phyloP scores from a whole-genome alignment of 345 rosid species.

The thale cress (Arabidopsis thaliana) region DNA sequence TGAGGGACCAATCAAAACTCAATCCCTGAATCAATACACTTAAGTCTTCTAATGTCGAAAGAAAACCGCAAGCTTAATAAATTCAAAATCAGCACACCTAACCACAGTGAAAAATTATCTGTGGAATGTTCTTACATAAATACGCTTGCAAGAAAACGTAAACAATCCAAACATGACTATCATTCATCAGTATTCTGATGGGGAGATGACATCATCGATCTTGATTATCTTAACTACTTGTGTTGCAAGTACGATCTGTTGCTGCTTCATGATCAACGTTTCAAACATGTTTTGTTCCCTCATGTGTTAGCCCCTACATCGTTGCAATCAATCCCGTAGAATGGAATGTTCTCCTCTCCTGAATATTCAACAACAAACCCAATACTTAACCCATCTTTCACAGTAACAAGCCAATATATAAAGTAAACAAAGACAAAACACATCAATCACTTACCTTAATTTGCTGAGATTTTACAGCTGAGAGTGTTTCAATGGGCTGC shows the following conservation, averaged over 20 bases:
- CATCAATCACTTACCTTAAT: conserved; percentile 57
- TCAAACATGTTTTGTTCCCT: conserved; percentile 81
- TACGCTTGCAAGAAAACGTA: neutral
- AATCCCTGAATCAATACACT: conserved; percentile 11
- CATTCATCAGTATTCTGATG: conserved; percentile 66
- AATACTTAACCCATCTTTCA: neutral
- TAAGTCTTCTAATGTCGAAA: neutral
- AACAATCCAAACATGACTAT: conserved; percentile 8
- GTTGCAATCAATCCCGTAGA: conserved; percentile 81
- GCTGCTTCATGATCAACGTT: conserved; percentile 87
- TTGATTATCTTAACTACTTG: conserved; percentile 92
- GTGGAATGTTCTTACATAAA: conserved; percentile 1
- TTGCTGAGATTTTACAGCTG: conserved; percentile 91
- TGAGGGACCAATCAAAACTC: neutral
- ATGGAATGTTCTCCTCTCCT: conserved; percentile 87
- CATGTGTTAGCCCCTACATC: conserved; percentile 88
- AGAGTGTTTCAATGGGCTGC: conserved; percentile 86
- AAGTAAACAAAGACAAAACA: neutral
- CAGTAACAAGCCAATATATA: neutral
- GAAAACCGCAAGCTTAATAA: neutral
- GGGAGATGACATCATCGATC: conserved; percentile 90
- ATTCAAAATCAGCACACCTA: conserved; percentile 19
- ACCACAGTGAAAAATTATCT: conserved; percentile 11
- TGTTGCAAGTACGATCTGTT: conserved; percentile 89
- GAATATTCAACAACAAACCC: conserved; percentile 16